Percentiles rank a stretch among this genome's conserved stretches.
Evolutionary conservation across 2,329 filamentous ascomycete genomes (phyloP).

Genomic region (Aspergillus niger): DNA sequence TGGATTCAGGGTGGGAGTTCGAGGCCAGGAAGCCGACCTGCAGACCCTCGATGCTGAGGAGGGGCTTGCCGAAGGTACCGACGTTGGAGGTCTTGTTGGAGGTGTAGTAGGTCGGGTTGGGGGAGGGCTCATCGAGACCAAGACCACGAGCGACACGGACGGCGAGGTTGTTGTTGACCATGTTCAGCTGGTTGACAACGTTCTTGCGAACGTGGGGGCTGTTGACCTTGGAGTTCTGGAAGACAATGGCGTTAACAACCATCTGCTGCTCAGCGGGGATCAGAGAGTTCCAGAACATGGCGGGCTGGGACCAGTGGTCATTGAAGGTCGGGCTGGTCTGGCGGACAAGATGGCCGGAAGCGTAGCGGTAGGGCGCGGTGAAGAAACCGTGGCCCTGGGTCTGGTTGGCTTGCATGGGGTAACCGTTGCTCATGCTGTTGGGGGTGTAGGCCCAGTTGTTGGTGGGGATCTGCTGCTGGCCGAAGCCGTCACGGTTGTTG

Average conservation of each 20-base stretch:
- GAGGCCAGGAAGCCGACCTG: slow-evolving; percentile 65
- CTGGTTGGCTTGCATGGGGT: slow-evolving; percentile 67
- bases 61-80: slow-evolving; percentile 59
- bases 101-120: slow-evolving; percentile 68
- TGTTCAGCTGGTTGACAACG: slow-evolving; percentile 69
- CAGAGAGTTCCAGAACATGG: slow-evolving; percentile 74
- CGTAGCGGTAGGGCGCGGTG: slow-evolving; percentile 61
- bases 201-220: slow-evolving; percentile 63
- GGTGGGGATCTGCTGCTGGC: slow-evolving; percentile 67
- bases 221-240: slow-evolving; percentile 65
- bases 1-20: slow-evolving; percentile 43
- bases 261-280: slow-evolving; percentile 68
- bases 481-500: slow-evolving; percentile 72
- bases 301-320: slow-evolving; percentile 71
- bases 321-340: slow-evolving; percentile 62
- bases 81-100: slow-evolving; percentile 65
- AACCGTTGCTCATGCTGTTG: slow-evolving; percentile 67
- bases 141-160: slow-evolving; percentile 63
- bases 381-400: slow-evolving; percentile 69
- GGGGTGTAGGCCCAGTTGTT: slow-evolving; percentile 68
- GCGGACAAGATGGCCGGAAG: slow-evolving; percentile 58
- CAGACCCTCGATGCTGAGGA: slow-evolving; percentile 64
- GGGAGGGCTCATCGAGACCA: slow-evolving; percentile 59
- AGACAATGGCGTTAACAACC: slow-evolving; percentile 71
- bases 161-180: slow-evolving; percentile 67